phyloP scores from a whole-genome alignment of 1,284 basidiomycete species.

The Fistulina hepatica region DNA sequence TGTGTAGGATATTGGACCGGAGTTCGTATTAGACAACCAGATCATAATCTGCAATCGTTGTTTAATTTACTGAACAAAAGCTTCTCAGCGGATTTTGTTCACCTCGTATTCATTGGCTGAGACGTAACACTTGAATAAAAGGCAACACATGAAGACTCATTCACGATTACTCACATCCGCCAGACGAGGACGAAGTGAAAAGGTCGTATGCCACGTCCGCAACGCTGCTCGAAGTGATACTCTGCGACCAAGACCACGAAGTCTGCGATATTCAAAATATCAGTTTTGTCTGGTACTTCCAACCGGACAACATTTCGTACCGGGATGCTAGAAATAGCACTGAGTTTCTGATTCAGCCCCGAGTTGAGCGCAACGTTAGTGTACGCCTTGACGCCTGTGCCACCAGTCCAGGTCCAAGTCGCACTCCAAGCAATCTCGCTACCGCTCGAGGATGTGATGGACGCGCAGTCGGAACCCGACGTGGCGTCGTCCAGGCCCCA shows the following conservation, averaged over 20 bases:
- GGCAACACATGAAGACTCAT: too few relatives aligned
- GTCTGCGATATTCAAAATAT: too few relatives aligned
- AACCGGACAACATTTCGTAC: constrained; percentile 24
- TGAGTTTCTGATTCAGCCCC: constrained; percentile 43
- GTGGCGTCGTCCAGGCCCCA: constrained; percentile 39
- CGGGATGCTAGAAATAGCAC: constrained; percentile 41
- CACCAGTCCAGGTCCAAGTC: constrained; percentile 34
- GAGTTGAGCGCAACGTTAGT: constrained; percentile 43
- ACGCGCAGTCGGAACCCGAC: constrained; percentile 47
- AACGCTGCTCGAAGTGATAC: constrained; percentile 21
- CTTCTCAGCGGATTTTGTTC: too few relatives aligned
- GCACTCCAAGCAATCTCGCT: constrained; percentile 26
- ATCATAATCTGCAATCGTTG: too few relatives aligned
- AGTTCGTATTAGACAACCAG: constrained; percentile 50
- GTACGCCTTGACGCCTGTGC: constrained; percentile 54
- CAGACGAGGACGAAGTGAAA: constrained; percentile 43
- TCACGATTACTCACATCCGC: too few relatives aligned
- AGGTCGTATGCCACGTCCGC: constrained; percentile 52
- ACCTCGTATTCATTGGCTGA: constrained; percentile 43
- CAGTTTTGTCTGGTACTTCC: too few relatives aligned
- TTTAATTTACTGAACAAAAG: too few relatives aligned
- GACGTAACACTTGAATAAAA: too few relatives aligned
- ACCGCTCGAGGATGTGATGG: constrained; percentile 34
- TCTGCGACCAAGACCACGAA: constrained; percentile 34
- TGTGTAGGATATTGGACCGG: constrained; percentile 42